Evolutionary conservation across 2,329 filamentous ascomycete genomes (phyloP).

Genomic region (Colletotrichum musae): DNA sequence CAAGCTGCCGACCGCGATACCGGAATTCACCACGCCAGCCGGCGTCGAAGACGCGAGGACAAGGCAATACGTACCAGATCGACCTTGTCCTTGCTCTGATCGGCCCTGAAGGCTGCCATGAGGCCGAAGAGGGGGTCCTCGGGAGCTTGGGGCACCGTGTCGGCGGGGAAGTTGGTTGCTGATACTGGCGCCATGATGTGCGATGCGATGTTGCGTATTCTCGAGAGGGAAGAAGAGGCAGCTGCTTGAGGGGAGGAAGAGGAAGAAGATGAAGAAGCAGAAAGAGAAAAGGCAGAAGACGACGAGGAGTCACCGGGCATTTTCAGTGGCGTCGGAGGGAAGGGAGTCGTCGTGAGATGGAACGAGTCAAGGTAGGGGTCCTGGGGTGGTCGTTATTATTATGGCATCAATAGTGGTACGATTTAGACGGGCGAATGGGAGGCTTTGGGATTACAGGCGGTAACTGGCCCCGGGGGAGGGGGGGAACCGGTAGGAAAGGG

Average conservation of each 20-base stretch:
- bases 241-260: conserved; percentile 58
- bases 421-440: conserved; percentile 42
- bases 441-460: conserved; percentile 40
- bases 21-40: background rate
- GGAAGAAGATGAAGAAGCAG: conserved; percentile 52
- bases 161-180: conserved; percentile 80
- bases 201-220: conserved; percentile 73
- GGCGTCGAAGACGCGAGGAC: background rate
- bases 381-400: conserved; percentile 38
- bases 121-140: conserved; percentile 96
- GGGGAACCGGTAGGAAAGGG: background rate
- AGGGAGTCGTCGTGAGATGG: conserved; percentile 31
- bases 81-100: conserved; percentile 84
- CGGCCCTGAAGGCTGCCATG: conserved; percentile 88
- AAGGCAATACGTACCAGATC: conserved; percentile 78
- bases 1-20: background rate
- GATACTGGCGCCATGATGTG: conserved; percentile 76
- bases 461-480: conserved; percentile 7
- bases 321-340: conserved; percentile 39
- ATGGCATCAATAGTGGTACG: conserved; percentile 41
- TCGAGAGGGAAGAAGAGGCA: conserved; percentile 60
- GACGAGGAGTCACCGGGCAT: conserved; percentile 50
- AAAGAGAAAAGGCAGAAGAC: conserved; percentile 50
- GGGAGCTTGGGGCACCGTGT: conserved; percentile 88
- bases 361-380: conserved; percentile 36